Conservation (phyloP, 2,329 filamentous ascomycete genomes). For the Pochonia chlamydosporia region DNA sequence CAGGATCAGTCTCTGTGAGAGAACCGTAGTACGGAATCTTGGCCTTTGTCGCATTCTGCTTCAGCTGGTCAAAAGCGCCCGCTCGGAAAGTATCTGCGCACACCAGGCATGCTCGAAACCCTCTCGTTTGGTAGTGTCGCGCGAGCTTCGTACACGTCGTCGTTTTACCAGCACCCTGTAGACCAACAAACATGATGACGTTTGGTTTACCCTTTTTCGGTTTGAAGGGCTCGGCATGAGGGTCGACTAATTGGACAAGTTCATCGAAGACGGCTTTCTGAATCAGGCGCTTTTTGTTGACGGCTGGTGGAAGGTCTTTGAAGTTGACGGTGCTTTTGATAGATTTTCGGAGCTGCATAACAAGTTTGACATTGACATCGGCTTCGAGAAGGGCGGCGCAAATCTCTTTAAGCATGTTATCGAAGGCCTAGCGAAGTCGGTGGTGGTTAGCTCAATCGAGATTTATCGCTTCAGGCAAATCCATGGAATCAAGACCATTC, state of each 20-base stretch:
- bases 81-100: conserved; percentile 98
- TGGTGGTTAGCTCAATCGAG: not conserved
- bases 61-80: conserved; percentile 95
- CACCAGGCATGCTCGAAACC: conserved; percentile 88
- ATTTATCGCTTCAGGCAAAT: not conserved
- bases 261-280: conserved; percentile 98
- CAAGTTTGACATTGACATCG: conserved; percentile 94
- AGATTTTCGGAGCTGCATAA: conserved; percentile 84
- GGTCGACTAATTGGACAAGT: conserved; percentile 90
- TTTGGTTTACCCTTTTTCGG: conserved; percentile 94
- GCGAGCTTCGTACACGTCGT: conserved; percentile 97
- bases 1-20: conserved; percentile 91
- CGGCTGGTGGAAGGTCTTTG: conserved; percentile 80
- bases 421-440: conserved; percentile 64
- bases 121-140: conserved; percentile 86
- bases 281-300: conserved; percentile 98
- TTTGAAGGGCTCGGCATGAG: conserved; percentile 91
- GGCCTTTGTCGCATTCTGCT: conserved; percentile 97
- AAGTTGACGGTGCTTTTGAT: conserved; percentile 92
- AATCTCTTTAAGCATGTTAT: conserved; percentile 97
- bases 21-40: conserved; percentile 99
- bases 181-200: conserved; percentile 98
- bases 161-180: conserved; percentile 96
- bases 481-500: no score
- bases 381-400: conserved; percentile 91